Base-by-base conservation (phyloP, 2,329 filamentous ascomycete genomes). In the Malbranchea zuffiana region DNA sequence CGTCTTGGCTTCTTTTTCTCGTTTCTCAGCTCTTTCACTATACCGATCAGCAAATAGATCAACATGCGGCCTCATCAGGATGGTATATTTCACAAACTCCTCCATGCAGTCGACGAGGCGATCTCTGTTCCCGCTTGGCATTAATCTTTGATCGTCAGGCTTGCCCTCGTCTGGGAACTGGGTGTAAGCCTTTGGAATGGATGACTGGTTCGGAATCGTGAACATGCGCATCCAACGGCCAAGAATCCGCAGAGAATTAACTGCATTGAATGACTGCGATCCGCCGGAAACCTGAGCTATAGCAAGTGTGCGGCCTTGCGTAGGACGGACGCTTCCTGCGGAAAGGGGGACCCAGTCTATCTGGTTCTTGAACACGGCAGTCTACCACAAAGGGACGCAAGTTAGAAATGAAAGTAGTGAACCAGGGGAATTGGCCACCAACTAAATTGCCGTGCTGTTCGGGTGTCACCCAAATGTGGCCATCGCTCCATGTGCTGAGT, bases 161-260 rank as follows among this genome's bases (percentile, higher is more conserved):
- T 56, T 55, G 35, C 52, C 63, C 18, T 67, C 66, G n/a, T 64
- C 59, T 3, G 71, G 72, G 32, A 79, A 79, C 30, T 75, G 71
- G 3, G 66, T 79, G 43, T 75, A 80, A 0, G 75, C 78, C 51
- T 63, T 70, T 0, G 77, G 77, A 2, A 81, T 65, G 0, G 71
- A 76, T 16, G 68, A 73, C 52, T 81, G 77, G 50, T 81, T 81
- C 0, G 75, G 73, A 17, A 80, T 78, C 1, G 68, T 61, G 44
- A 78, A 79, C 74, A 80, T 79, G 26, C 75, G 67, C 75, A 80
- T 80, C 77, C 76, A 81, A 0, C 77, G 67, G 0, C 77, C 77
- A 0, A 81, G 62, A 7, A 80, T 68, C 0, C 76, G 67, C n/a
- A 81, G 59, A 1, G 68, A 68, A 48, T 80, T 81, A 6, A 80